Evolutionary conservation across 495 filamentous ascomycete species (phyloP).

Genomic region (Penicillium cosmopolitanum): DNA sequence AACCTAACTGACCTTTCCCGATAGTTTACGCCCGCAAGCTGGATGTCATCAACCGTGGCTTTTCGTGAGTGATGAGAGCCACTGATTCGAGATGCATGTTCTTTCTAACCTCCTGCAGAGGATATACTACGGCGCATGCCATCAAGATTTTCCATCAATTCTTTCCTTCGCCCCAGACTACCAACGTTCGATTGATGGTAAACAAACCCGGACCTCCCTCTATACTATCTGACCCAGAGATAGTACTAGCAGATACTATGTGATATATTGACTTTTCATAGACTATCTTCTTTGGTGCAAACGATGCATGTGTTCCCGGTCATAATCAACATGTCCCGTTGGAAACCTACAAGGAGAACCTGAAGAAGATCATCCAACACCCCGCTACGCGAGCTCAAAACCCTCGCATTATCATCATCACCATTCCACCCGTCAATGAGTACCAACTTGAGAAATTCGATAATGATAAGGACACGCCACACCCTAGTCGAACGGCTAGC

Average conservation of each 20-base stretch:
- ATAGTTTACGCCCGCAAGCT: conserved; percentile 64
- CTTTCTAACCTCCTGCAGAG: conserved; percentile 39
- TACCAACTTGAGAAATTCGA: conserved; percentile 57
- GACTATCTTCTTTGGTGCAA: conserved; percentile 85
- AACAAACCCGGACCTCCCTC: neutral
- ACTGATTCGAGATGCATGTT: neutral
- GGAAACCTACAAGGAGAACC: conserved; percentile 69
- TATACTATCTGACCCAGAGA: neutral
- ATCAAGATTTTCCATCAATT: conserved; percentile 60
- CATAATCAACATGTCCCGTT: conserved; percentile 75
- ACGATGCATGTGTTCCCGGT: conserved; percentile 72
- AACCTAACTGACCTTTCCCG: neutral
- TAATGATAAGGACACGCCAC: conserved; percentile 23
- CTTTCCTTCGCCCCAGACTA: conserved; percentile 58
- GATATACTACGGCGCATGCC: conserved; percentile 70
- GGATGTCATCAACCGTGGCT: conserved; percentile 71
- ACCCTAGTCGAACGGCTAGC: conserved; percentile 62
- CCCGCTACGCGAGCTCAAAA: conserved; percentile 67
- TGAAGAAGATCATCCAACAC: conserved; percentile 70
- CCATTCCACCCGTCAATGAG: conserved; percentile 81
- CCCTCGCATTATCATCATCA: conserved; percentile 74
- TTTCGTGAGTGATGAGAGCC: conserved; percentile 50
- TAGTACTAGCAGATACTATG: too few relatives aligned
- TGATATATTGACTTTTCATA: conserved; percentile 28
- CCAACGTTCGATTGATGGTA: conserved; percentile 70